Evolutionary conservation across 768 basidiomycete species (phyloP), one percentile per base, ranked within the genome.

Genomic region (Rhizopogon roseolus): DNA sequence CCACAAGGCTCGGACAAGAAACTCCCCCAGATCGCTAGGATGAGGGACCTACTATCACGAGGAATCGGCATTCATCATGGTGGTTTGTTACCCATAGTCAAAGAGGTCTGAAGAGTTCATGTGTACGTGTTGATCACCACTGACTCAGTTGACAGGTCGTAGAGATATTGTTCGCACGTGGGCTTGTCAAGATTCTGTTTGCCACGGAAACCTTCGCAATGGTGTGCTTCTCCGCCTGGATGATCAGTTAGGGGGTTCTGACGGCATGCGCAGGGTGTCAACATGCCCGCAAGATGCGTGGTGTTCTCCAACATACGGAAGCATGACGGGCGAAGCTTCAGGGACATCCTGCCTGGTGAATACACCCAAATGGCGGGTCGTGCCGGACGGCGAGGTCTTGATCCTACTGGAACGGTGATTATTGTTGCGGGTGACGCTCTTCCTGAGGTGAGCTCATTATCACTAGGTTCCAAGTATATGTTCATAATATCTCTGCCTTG

Each of bases 291-390:
- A 2, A 89, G 85, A 76, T 94, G 88, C 62, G 97, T 99, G 4
- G 97, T 98, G 6, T 99, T 98, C 70, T 95, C 97, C 4, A 85
- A 82, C 42, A 95, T 90, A 49, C 81, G 93, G 42, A 99, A 99
- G 66, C 96, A 98, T 64, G 97, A 99, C 60, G 97, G 97, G 5
- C 82, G 85, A 28, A 86, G 73, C 60, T 99, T 99, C 77, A 82
- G 97, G 55, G 91, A 93, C 39, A 86, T 96, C 34, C 70, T 92
- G 1, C 88, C 93, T 25, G 94, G 91, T 39, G 93, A 94, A 71
- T 98, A 98, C 65, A 99, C 96, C 0, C 97, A 99, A 64, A 99
- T 99, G 97, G 95, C 97, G 7, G 97, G 97, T 5, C 88, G 97
- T 60, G 97, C 97, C 14, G 97, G 97, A 22, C 86, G 97, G 34